Conservation (phyloP, 345 rosid genomes). For the Gossypium mustelinum region DNA sequence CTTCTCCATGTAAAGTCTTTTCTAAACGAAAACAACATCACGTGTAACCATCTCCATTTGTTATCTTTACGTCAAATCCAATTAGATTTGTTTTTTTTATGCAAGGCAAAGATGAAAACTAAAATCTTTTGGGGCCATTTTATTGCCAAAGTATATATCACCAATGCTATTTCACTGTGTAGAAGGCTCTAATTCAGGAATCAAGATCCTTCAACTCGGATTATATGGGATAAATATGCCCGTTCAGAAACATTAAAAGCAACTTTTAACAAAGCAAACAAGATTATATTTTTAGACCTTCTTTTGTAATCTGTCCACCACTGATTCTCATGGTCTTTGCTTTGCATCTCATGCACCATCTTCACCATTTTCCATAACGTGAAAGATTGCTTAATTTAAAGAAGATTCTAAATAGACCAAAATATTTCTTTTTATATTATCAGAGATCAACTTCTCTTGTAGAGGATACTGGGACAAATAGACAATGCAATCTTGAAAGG, state of each 20-base stretch:
- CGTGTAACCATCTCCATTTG: background rate
- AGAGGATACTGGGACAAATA: background rate
- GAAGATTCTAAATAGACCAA: background rate
- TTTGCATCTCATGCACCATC: background rate
- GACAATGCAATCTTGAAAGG: slow-evolving; percentile 3
- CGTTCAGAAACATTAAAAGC: background rate
- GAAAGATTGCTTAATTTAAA: background rate
- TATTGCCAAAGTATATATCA: background rate
- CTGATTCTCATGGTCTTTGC: background rate
- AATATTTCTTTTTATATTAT: background rate
- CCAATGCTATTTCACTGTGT: background rate
- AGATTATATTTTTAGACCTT: background rate
- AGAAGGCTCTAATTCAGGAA: background rate
- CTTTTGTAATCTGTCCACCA: background rate
- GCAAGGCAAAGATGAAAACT: background rate
- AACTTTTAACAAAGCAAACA: background rate
- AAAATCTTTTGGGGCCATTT: background rate
- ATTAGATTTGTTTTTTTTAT: background rate
- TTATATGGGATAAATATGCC: slow-evolving; percentile 1
- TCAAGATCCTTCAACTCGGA: background rate
- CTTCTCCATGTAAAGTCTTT: background rate
- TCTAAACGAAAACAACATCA: background rate
- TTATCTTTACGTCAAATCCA: background rate
- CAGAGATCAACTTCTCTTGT: background rate
- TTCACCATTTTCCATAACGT: background rate